Conservation (phyloP, 164 flowering plant genomes). For the Piper betle region DNA sequence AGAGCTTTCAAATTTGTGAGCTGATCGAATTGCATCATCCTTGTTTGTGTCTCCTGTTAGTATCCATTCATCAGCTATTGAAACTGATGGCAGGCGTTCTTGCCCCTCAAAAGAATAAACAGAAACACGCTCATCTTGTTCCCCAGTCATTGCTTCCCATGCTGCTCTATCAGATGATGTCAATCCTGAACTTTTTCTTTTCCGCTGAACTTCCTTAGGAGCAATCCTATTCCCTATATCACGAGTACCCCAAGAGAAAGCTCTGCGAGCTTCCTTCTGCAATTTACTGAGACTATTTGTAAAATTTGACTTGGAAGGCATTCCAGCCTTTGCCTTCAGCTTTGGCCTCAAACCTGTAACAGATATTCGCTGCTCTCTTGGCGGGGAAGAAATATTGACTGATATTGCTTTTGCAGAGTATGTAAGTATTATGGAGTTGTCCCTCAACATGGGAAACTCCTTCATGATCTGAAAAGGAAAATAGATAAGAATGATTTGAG, state of each 20-base stretch:
- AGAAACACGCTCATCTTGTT: slow-evolving; percentile 72
- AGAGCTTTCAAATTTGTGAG: slow-evolving; percentile 89
- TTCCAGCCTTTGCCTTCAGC: slow-evolving; percentile 51
- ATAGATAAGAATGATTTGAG: background rate
- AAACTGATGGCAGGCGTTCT: slow-evolving; percentile 77
- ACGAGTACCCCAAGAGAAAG: slow-evolving; percentile 94
- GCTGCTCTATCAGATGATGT: slow-evolving; percentile 66
- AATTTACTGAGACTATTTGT: slow-evolving; percentile 73
- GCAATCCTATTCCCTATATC: slow-evolving; percentile 53
- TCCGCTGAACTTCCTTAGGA: slow-evolving; percentile 68
- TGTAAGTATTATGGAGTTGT: slow-evolving; percentile 47
- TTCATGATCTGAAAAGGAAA: slow-evolving; percentile 61
- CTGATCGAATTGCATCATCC: slow-evolving; percentile 76
- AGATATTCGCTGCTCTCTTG: slow-evolving; percentile 63
- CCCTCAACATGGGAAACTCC: slow-evolving; percentile 80
- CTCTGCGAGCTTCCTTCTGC: slow-evolving; percentile 93
- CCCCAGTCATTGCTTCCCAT: slow-evolving; percentile 96
- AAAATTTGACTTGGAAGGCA: slow-evolving; percentile 59
- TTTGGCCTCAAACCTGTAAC: slow-evolving; percentile 51
- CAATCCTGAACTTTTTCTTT: slow-evolving; percentile 90
- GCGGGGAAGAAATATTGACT: slow-evolving; percentile 45
- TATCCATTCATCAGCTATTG: slow-evolving; percentile 90
- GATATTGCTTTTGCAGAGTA: slow-evolving; percentile 92
- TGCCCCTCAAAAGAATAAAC: slow-evolving; percentile 62
- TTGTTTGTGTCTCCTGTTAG: slow-evolving; percentile 72